Evolutionary conservation across 202 grass and related monocot genomes (phyloP).

Genomic region (Elaeis oleifera): DNA sequence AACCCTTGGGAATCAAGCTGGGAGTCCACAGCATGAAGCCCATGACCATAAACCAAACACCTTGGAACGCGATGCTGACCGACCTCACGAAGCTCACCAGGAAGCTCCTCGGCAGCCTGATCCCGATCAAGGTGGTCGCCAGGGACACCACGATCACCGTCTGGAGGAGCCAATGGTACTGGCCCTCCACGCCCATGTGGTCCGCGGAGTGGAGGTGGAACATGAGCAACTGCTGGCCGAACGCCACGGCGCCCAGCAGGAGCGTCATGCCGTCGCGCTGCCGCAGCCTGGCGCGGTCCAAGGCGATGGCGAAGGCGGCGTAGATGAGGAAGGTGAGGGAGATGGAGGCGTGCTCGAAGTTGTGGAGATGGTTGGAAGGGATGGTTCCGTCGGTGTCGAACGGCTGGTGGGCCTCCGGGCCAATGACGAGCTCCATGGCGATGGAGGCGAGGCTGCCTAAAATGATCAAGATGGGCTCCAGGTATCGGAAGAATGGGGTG

Average conservation of each 20-base stretch:
- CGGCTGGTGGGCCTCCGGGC: neutral
- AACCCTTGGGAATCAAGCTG: neutral
- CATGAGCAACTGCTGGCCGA: conserved; percentile 4
- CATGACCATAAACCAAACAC: conserved; percentile 4
- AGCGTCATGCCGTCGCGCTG: neutral
- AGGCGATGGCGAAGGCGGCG: neutral
- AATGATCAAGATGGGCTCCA: neutral
- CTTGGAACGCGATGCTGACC: conserved; percentile 1
- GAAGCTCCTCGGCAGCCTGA: conserved; percentile 3
- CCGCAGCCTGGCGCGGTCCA: neutral
- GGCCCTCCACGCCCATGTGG: conserved; percentile 11
- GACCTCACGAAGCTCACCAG: neutral
- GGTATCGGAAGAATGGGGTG: neutral
- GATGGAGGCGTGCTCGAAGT: conserved; percentile 12
- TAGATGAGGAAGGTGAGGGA: conserved; percentile 4
- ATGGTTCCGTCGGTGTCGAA: conserved; percentile 3
- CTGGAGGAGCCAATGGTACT: conserved; percentile 6
- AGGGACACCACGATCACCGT: neutral
- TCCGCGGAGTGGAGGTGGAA: conserved; percentile 11
- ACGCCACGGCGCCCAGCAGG: neutral
- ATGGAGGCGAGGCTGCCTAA: conserved; percentile 5
- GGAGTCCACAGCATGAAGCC: conserved; percentile 6
- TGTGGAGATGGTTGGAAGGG: conserved; percentile 4
- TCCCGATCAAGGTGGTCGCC: neutral
- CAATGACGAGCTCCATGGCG: conserved; percentile 3